Evolutionary conservation across 2,329 filamentous ascomycete species (phyloP).

Genomic region (Ceratocystis albifundus): DNA sequence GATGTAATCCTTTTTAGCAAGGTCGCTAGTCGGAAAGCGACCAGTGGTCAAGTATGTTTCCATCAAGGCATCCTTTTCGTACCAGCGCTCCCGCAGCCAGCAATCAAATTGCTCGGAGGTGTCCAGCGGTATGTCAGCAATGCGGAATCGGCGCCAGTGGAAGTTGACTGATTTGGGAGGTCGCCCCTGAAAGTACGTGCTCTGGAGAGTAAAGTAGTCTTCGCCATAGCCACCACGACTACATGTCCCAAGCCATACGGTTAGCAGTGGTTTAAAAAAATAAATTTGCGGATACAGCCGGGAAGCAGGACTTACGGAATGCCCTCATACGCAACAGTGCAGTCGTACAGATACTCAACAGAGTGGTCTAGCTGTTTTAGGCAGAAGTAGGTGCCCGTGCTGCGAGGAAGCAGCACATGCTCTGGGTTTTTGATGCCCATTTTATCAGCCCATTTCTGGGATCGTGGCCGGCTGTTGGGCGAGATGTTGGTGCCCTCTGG

Average conservation of each 20-base stretch:
- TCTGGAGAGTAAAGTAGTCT: conserved; percentile 73
- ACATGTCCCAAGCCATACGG: conserved; percentile 19
- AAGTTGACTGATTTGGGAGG: conserved; percentile 94
- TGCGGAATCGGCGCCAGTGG: conserved; percentile 78
- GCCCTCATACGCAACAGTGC: conserved; percentile 90
- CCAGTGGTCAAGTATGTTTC: conserved; percentile 70
- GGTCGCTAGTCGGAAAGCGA: conserved; percentile 51
- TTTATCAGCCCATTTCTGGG: conserved; percentile 65
- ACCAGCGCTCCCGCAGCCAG: conserved; percentile 81
- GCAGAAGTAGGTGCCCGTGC: conserved; percentile 70
- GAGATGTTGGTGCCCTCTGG: conserved; percentile 80
- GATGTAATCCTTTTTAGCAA: conserved; percentile 22
- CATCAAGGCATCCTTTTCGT: conserved; percentile 80
- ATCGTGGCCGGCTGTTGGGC: conserved; percentile 56
- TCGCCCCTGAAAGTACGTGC: conserved; percentile 78
- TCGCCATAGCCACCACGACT: conserved; percentile 78
- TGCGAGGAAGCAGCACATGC: conserved; percentile 65
- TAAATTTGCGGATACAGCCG: neutral
- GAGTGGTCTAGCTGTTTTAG: conserved; percentile 61
- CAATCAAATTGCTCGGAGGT: conserved; percentile 62
- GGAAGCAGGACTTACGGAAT: conserved; percentile 55
- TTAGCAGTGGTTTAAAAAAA: neutral
- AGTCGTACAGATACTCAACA: conserved; percentile 79
- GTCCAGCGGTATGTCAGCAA: conserved; percentile 70
- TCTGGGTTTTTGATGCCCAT: conserved; percentile 58